Evolutionary conservation across 352 stramenopile species (phyloP), one percentile per base, ranked within the genome.

Genomic region (Globisporangium spinosum): DNA sequence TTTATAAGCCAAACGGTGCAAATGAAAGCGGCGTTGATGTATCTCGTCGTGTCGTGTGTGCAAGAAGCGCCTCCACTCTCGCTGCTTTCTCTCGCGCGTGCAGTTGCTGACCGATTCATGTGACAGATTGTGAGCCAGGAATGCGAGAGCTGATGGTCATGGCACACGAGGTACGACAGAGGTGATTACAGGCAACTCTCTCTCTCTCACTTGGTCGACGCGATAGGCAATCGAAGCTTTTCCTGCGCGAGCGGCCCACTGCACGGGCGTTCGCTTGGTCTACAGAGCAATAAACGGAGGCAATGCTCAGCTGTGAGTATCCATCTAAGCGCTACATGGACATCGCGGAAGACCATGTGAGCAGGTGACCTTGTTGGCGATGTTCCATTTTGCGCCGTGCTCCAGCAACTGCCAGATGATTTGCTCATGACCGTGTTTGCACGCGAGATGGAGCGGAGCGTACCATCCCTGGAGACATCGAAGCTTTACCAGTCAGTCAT

Each of bases 191-290:
- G 22, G 59, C 4, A 65, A 3, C 53, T 40, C 55, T 51, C 20
- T 49, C 40, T 51, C 43, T 20, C 22, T 22, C 58, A 85, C 81
- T 73, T 93, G 84, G 58, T 94, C 86, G 23, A 94, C 74, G 29
- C 83, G 81, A 66, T 94, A 92, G 40, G 81, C 78, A 51, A 91
- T 71, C 15, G 86, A 90, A 0, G 84, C 82, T 67, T 91, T 87
- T 51, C 86, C 86, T 20, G 79, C 79, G 15, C 77, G 74, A 5
- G 89, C 73, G 1, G 84, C 86, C 82, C 84, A 94, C 58, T 92
- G 83, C 49, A 93, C 66, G 17, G 86, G 86, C 3, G 84, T 91
- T 65, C 87, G 89, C 53, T 89, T 81, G 35, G 68, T 32, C 80
- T 87, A 17, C 54, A 61, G 23, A 10, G 15, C 32, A 38, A 38